Evolutionary conservation across 805 yeast genomes (phyloP).

Genomic region (Candida ascalaphidarum): DNA sequence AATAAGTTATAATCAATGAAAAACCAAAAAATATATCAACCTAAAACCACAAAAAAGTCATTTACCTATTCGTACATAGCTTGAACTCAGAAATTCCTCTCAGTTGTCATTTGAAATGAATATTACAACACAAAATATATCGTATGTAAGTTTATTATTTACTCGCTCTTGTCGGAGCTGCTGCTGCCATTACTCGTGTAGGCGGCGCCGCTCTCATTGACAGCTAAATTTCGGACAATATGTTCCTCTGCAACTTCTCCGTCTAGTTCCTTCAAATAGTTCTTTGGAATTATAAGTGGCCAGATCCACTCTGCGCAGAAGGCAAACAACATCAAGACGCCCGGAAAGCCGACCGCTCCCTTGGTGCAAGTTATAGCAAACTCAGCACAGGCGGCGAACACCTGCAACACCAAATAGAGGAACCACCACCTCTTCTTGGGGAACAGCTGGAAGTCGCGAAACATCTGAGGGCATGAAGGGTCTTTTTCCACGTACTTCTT

Average conservation of each 20-base stretch:
- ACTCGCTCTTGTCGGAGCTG: too few relatives aligned
- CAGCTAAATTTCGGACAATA: slow-evolving; percentile 37
- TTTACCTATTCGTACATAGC: too few relatives aligned
- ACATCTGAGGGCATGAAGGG: slow-evolving; percentile 27
- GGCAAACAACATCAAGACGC: slow-evolving; percentile 66
- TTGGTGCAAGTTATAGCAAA: slow-evolving; percentile 77
- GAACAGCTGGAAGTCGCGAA: slow-evolving; percentile 18
- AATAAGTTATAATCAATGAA: too few relatives aligned
- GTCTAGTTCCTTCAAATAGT: slow-evolving; percentile 59
- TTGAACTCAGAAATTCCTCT: too few relatives aligned
- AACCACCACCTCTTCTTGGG: slow-evolving; percentile 40
- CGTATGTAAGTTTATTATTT: too few relatives aligned
- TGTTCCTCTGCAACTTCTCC: slow-evolving; percentile 52
- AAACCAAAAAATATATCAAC: too few relatives aligned
- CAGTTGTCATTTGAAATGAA: too few relatives aligned
- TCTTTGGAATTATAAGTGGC: slow-evolving; percentile 51
- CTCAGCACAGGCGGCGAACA: slow-evolving; percentile 69
- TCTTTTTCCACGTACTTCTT: slow-evolving; percentile 25
- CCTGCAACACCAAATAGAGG: slow-evolving; percentile 48
- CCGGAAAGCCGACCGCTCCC: slow-evolving; percentile 94
- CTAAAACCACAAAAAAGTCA: too few relatives aligned
- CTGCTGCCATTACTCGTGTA: too few relatives aligned
- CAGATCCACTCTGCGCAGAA: slow-evolving; percentile 52
- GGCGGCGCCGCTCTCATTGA: too few relatives aligned
- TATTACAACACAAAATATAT: too few relatives aligned